phyloP scores from a whole-genome alignment of 441 rosid genomes.

The Hura crepitans region DNA sequence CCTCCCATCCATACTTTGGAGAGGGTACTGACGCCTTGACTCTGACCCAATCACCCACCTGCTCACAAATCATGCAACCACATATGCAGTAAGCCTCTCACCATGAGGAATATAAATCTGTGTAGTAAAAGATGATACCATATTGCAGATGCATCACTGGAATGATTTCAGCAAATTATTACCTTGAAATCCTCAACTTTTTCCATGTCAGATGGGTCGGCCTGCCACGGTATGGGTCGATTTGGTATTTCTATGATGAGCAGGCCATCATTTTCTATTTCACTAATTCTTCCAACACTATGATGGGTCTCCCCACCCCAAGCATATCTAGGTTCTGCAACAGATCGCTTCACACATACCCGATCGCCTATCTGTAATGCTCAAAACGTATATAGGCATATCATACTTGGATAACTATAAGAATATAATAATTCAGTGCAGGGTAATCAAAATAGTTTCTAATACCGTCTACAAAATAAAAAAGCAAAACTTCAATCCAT shows the following conservation, averaged over 20 bases:
- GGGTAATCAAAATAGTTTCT: not conserved
- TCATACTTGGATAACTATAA: not conserved
- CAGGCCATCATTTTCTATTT: slow-evolving; percentile 94
- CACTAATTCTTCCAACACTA: slow-evolving; percentile 89
- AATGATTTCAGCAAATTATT: slow-evolving; percentile 19
- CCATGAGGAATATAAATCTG: not conserved
- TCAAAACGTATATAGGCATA: slow-evolving; percentile 19
- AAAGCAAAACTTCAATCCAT: slow-evolving; percentile 23
- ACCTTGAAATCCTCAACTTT: slow-evolving; percentile 97
- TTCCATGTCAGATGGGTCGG: slow-evolving; percentile 99
- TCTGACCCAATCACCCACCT: slow-evolving; percentile 98
- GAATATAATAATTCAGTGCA: not conserved
- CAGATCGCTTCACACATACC: slow-evolving; percentile 97
- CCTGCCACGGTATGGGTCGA: slow-evolving; percentile 92
- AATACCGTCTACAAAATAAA: slow-evolving; percentile 10
- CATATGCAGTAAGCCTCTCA: not conserved
- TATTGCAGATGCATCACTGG: not conserved
- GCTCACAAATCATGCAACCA: slow-evolving; percentile 18
- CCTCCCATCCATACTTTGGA: slow-evolving; percentile 99
- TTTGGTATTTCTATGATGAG: slow-evolving; percentile 88
- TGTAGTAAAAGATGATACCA: not conserved
- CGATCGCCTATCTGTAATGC: slow-evolving; percentile 77
- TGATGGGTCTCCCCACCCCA: slow-evolving; percentile 99
- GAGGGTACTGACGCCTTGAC: slow-evolving; percentile 95
- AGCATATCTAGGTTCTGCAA: slow-evolving; percentile 98